Conservation (phyloP, 2,329 filamentous ascomycete species). For the Fusarium oxysporum region DNA sequence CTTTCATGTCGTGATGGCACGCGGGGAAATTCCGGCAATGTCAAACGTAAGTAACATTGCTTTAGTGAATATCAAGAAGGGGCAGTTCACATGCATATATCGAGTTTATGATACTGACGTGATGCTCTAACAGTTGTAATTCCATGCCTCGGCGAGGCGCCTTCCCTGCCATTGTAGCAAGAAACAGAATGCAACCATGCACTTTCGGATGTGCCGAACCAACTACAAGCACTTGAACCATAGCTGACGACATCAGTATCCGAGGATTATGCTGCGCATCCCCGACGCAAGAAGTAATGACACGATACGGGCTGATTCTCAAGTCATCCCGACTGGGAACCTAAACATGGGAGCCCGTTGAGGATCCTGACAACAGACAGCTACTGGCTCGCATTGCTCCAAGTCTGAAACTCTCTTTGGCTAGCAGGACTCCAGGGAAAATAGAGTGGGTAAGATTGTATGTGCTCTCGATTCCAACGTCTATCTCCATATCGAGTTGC, state of each 20-base stretch:
- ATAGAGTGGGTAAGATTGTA: not conserved
- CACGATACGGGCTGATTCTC: not conserved
- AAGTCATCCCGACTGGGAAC: not conserved
- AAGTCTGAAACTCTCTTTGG: not conserved
- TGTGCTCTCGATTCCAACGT: not conserved
- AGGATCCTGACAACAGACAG: not conserved
- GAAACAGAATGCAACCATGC: not conserved
- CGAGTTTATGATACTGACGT: no score
- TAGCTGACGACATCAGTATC: not conserved
- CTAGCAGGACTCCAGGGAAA: not conserved
- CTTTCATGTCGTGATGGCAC: not conserved
- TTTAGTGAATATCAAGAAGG: not conserved
- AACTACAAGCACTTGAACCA: not conserved
- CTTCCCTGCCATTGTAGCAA: not conserved
- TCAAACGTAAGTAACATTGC: rapidly evolving
- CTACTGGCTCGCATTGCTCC: not conserved
- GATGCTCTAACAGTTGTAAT: not conserved
- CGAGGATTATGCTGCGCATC: not conserved
- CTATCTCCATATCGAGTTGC: not conserved
- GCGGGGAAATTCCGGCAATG: not conserved
- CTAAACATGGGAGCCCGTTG: not conserved
- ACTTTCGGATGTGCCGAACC: not conserved
- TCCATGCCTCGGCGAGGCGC: not conserved
- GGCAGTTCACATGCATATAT: not conserved
- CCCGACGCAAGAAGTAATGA: not conserved